Percentiles rank a stretch among this genome's conserved stretches.
Evolutionary conservation across 345 rosid species (phyloP).

Genomic region (Erodium maritimum): DNA sequence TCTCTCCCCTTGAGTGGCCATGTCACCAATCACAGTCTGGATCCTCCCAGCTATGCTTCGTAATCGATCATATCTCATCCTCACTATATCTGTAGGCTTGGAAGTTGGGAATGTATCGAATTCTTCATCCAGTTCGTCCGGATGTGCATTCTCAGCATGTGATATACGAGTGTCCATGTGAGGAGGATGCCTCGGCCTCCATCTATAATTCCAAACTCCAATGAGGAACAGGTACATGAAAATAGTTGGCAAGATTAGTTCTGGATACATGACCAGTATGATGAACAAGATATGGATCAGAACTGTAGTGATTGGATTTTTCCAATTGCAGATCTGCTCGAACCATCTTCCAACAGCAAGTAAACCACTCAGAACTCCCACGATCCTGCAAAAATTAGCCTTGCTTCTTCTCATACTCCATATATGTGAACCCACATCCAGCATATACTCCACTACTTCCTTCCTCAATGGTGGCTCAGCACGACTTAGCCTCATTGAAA

Average conservation of each 20-base stretch:
- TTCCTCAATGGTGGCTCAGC: constrained; percentile 36
- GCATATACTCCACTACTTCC: constrained; percentile 47
- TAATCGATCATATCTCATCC: constrained; percentile 31
- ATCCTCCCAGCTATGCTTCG: constrained; percentile 34
- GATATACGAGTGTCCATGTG: constrained; percentile 34
- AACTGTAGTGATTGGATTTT: constrained; percentile 25
- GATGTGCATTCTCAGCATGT: constrained; percentile 13
- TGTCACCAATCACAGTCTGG: constrained; percentile 22
- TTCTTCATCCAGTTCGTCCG: constrained; percentile 42
- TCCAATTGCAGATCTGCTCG: constrained; percentile 28
- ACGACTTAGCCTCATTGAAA: constrained; percentile 22
- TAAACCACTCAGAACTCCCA: constrained; percentile 16
- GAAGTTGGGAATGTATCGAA: constrained; percentile 41
- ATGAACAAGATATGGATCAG: constrained; percentile 22
- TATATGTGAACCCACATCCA: constrained; percentile 21
- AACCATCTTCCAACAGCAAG: constrained; percentile 23
- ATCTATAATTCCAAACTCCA: constrained; percentile 24
- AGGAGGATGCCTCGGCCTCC: constrained; percentile 35
- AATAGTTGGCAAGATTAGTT: constrained; percentile 18
- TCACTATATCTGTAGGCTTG: constrained; percentile 11
- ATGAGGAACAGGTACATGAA: constrained; percentile 28
- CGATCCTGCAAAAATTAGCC: constrained; percentile 32
- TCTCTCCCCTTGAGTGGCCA: constrained; percentile 58
- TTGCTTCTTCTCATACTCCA: constrained; percentile 42
- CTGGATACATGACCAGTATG: constrained; percentile 22